These are phyloP conservation scores for Pseudotulostoma volvatum DNA, from an alignment of 495 filamentous ascomycete genomes.

Conservation along the genomic window DNA sequence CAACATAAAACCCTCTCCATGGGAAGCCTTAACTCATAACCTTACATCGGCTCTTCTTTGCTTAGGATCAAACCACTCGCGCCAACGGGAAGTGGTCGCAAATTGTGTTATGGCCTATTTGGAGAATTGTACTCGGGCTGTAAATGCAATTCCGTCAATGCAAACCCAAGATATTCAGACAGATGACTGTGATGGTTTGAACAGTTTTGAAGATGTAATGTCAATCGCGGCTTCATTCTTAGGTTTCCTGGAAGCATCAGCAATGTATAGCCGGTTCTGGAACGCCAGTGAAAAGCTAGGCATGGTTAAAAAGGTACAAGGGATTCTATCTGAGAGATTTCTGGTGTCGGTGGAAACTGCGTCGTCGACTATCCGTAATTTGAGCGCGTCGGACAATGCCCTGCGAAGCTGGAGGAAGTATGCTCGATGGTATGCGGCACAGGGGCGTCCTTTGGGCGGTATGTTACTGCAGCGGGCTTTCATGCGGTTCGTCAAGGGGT, in stretches of 20 bases:
- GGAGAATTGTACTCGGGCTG: slow-evolving; percentile 40
- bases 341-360: slow-evolving; percentile 70
- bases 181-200: slow-evolving; percentile 33
- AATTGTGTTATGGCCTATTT: slow-evolving; percentile 51
- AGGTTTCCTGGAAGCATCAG: slow-evolving; percentile 71
- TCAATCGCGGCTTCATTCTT: slow-evolving; percentile 66
- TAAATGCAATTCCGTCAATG: slow-evolving; percentile 23
- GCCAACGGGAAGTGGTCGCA: slow-evolving; percentile 43
- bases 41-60: slow-evolving; percentile 65
- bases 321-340: slow-evolving; percentile 66
- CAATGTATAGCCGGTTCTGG: slow-evolving; percentile 67
- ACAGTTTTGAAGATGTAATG: slow-evolving; percentile 50
- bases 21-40: slow-evolving; percentile 67
- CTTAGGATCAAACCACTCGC: slow-evolving; percentile 51
- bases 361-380: slow-evolving; percentile 67
- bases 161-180: slow-evolving; percentile 26
- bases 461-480: slow-evolving; percentile 79
- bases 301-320: slow-evolving; percentile 49
- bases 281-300: slow-evolving; percentile 47
- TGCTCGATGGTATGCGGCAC: slow-evolving; percentile 61
- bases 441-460: slow-evolving; percentile 70
- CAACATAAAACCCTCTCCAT: slow-evolving; percentile 72
- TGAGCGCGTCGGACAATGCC: slow-evolving; percentile 26
- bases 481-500: slow-evolving; percentile 66
- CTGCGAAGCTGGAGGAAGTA: slow-evolving; percentile 69